A percentile compares a stretch with the other conserved stretches of the same genome.
Conservation (phyloP, 352 stramenopile species). For the Globisporangium solare region DNA sequence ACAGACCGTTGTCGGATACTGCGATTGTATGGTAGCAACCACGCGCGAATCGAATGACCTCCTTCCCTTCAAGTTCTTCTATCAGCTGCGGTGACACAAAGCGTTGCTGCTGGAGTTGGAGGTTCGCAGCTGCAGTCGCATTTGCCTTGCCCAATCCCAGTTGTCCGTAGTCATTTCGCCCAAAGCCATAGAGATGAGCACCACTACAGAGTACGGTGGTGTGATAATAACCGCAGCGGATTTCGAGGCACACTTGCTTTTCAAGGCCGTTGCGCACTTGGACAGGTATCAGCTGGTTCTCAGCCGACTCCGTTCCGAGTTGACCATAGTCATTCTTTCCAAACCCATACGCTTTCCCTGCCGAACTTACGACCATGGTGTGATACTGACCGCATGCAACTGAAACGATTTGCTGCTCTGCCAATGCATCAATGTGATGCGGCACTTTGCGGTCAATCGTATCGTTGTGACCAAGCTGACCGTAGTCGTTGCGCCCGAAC, state of each 20-base stretch:
- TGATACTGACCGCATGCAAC: constrained; percentile 92
- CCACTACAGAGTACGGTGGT: constrained; percentile 74
- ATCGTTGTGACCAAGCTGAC: constrained; percentile 88
- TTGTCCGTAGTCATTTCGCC: constrained; percentile 93
- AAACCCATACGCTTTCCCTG: constrained; percentile 75
- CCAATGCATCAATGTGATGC: constrained; percentile 56
- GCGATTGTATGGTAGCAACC: constrained; percentile 91
- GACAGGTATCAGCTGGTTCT: constrained; percentile 59
- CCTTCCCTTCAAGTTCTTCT: constrained; percentile 76
- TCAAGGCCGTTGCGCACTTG: constrained; percentile 54
- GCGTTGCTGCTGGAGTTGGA: constrained; percentile 69
- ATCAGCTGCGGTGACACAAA: constrained; percentile 54
- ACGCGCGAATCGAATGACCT: constrained; percentile 80
- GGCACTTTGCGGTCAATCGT: constrained; percentile 86
- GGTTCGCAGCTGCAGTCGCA: constrained; percentile 30
- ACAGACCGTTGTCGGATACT: constrained; percentile 83
- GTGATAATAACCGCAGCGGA: constrained; percentile 92
- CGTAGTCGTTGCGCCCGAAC: constrained; percentile 92
- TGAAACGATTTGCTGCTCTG: constrained; percentile 54
- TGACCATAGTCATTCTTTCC: constrained; percentile 95
- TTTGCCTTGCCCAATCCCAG: constrained; percentile 69
- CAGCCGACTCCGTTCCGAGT: constrained; percentile 72
- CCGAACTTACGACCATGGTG: constrained; percentile 68
- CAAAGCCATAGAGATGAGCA: constrained; percentile 82
- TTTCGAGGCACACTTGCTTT: constrained; percentile 61